Conservation (phyloP, 306 rosid species). For the Vicia villosa region DNA sequence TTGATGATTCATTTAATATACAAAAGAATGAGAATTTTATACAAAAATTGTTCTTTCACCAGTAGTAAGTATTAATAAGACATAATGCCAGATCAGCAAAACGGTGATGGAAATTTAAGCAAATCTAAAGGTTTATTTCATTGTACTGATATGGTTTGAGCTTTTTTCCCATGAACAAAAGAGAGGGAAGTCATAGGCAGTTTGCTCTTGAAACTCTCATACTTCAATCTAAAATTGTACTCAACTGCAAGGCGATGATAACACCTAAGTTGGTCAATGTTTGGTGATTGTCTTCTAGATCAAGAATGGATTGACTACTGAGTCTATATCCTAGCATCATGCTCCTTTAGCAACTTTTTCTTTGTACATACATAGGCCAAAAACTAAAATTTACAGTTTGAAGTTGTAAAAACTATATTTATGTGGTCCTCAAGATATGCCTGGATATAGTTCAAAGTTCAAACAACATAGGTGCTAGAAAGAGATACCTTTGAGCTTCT, state of each 20-base stretch:
- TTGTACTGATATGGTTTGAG: constrained; percentile 27
- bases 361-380: constrained; percentile 25
- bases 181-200: background rate
- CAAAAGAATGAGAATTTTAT: constrained; percentile 45
- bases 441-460: constrained; percentile 53
- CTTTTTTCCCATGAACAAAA: constrained; percentile 28
- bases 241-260: constrained; percentile 22
- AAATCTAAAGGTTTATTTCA: constrained; percentile 32
- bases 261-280: constrained; percentile 30
- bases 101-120: too few relatives aligned
- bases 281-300: constrained; percentile 27
- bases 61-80: constrained; percentile 34
- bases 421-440: constrained; percentile 33
- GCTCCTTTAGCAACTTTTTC: constrained; percentile 31
- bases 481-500: constrained; percentile 90
- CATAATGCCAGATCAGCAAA: constrained; percentile 34
- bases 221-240: constrained; percentile 19
- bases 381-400: constrained; percentile 15
- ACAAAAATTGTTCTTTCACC: constrained; percentile 37
- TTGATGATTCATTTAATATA: constrained; percentile 41
- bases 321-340: constrained; percentile 34
- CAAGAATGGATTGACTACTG: constrained; percentile 22
- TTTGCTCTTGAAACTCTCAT: constrained; percentile 25
- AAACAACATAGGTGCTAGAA: constrained; percentile 54
- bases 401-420: constrained; percentile 35